phyloP scores from a whole-genome alignment of 257 asterid genomes.

The Agastache rugosa region DNA sequence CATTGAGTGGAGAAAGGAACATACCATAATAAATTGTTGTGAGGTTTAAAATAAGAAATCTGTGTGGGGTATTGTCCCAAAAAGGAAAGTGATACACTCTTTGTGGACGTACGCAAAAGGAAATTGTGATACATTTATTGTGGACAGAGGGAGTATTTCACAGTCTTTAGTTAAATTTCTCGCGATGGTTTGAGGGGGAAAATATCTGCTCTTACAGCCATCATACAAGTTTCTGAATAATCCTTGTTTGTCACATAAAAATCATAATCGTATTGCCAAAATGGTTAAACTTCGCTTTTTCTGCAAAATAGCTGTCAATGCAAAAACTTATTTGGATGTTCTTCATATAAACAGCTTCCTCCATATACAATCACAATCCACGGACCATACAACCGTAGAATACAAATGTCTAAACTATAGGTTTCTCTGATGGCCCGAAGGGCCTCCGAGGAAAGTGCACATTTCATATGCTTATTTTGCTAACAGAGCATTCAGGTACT shows the following conservation, averaged over 20 bases:
- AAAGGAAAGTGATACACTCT: too few relatives aligned
- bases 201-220: neutral
- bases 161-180: neutral
- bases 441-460: neutral
- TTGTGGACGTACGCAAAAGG: too few relatives aligned
- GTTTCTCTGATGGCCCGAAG: neutral
- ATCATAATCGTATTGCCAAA: neutral
- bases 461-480: slow-evolving; percentile 8
- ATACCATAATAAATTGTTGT: too few relatives aligned
- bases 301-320: neutral
- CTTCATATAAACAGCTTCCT: neutral
- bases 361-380: slow-evolving; percentile 9
- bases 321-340: neutral
- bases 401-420: neutral
- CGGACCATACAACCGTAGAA: slow-evolving; percentile 5
- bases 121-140: too few relatives aligned
- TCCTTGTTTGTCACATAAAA: slow-evolving; percentile 6
- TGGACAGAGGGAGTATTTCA: too few relatives aligned
- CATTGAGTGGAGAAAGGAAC: too few relatives aligned
- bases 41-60: too few relatives aligned
- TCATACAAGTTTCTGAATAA: neutral
- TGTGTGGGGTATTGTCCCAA: too few relatives aligned
- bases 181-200: neutral
- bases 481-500: neutral
- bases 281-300: neutral